Evolutionary conservation across 1,284 basidiomycete species (phyloP).

Genomic region (Cutaneotrichosporon curvatum): DNA sequence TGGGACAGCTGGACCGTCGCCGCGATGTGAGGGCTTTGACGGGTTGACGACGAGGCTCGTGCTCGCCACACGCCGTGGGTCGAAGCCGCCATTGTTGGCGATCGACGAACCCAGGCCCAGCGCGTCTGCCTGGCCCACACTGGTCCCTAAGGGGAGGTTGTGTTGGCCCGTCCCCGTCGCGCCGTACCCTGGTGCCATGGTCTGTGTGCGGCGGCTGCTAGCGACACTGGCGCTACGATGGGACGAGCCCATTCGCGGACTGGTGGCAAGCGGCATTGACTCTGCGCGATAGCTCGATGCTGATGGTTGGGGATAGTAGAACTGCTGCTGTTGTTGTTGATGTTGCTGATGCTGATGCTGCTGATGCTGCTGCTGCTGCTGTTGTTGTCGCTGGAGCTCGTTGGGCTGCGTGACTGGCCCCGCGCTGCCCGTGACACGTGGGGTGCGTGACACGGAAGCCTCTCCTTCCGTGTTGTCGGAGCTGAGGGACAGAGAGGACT

Average conservation of each 20-base stretch:
- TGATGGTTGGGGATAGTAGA: constrained; percentile 6
- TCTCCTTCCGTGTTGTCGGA: constrained; percentile 8
- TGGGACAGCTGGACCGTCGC: neutral
- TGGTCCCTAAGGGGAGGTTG: neutral
- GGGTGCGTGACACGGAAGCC: constrained; percentile 2
- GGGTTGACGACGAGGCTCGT: constrained; percentile 1
- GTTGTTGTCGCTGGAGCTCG: constrained; percentile 11
- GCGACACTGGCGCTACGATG: constrained; percentile 12
- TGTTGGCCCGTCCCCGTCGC: constrained; percentile 1
- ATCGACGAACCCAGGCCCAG: constrained; percentile 2
- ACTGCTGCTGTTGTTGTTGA: constrained; percentile 7
- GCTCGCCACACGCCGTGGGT: constrained; percentile 12
- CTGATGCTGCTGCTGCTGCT: no score
- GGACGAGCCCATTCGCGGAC: constrained; percentile 4
- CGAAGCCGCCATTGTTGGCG: constrained; percentile 1
- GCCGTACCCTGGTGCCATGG: neutral
- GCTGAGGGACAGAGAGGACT: constrained; percentile 8
- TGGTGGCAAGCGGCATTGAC: neutral
- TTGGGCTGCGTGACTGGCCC: neutral
- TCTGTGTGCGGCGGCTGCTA: neutral
- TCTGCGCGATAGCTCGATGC: neutral
- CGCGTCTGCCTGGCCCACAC: neutral
- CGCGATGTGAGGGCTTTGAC: neutral
- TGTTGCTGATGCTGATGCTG: constrained; percentile 5
- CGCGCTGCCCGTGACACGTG: constrained; percentile 1